phyloP scores from a whole-genome alignment of 1,139 yeast genomes.

The Keqinozyma sinolaborantium region DNA sequence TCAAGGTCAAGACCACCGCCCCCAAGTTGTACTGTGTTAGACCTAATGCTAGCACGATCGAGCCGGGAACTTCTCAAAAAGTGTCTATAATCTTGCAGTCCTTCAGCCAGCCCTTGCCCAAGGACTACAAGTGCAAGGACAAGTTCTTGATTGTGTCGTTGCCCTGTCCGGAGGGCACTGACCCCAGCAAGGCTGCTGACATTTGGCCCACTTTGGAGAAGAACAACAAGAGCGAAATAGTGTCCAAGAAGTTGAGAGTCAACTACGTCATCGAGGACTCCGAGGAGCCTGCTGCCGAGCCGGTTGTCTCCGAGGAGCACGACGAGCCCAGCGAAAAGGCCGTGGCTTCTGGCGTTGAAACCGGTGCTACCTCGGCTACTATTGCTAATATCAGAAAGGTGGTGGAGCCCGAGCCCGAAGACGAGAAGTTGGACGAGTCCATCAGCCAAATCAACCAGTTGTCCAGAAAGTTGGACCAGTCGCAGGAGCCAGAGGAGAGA shows the following conservation, averaged over 20 bases:
- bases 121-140: constrained; percentile 79
- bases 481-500: constrained; percentile 8
- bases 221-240: constrained; percentile 53
- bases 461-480: constrained; percentile 39
- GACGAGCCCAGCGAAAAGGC: constrained; percentile 14
- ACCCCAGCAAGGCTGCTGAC: constrained; percentile 57
- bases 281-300: constrained; percentile 10
- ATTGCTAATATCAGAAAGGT: background rate
- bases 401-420: constrained; percentile 3
- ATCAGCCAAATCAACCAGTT: constrained; percentile 40
- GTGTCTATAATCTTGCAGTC: constrained; percentile 88
- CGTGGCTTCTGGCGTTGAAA: constrained; percentile 13
- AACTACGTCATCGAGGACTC: constrained; percentile 46
- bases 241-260: constrained; percentile 78
- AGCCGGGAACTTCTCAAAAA: constrained; percentile 69
- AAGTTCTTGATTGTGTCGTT: constrained; percentile 87
- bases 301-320: constrained; percentile 10
- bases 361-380: background rate
- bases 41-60: constrained; percentile 84
- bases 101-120: constrained; percentile 66
- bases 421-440: constrained; percentile 27
- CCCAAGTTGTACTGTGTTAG: constrained; percentile 95
- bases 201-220: constrained; percentile 72
- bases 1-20: constrained; percentile 97
- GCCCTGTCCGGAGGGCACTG: constrained; percentile 64